Evolutionary conservation across 2,329 filamentous ascomycete genomes (phyloP), one percentile per base, ranked within the genome.

Genomic region (Xylaria arbuscula): DNA sequence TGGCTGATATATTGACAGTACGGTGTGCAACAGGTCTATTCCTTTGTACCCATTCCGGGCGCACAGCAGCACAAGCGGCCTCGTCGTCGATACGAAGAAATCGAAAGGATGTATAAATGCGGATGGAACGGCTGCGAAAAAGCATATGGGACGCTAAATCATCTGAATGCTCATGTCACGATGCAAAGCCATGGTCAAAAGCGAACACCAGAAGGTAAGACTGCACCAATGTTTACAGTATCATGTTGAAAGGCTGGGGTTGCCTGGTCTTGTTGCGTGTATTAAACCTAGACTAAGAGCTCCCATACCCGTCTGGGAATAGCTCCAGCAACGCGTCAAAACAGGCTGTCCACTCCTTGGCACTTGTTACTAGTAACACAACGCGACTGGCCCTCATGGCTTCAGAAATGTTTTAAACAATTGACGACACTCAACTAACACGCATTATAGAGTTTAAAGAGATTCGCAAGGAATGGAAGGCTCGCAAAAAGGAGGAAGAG

Each of bases 101-200:
- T 99, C 75, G 96, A 99, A 84, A 91, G 96, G 78, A 98, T 99
- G 96, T 98, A 99, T 86, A 98, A 98, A 82, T 99, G 96, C 78
- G 96, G 95, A 32, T 98, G 94, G 93, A 95, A 98, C 73, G 94
- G 94, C 9, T 99, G 96, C 78, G 96, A 99, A 82, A 99, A 99
- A 83, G 96, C 96, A 2, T 99, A 99, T 75, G 96, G 96, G 68
- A 99, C 96, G 56, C 83, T 99, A 70, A 99, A 99, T 81, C 96
- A 99, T 80, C 81, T 99, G 74, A 99, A 99, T 78, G 96, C 96
- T 47, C 96, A 99, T 78, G 96, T 99, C 57, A 98, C 96, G 15
- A 98, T 98, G 96, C 96, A 99, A 81, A 96, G 93, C 69, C 96
- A 99, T 76, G 96, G 96, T 11, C 86, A 89, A 73, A 99, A 99